phyloP scores from a whole-genome alignment of 2,329 filamentous ascomycete species.

The Cadophora malorum region DNA sequence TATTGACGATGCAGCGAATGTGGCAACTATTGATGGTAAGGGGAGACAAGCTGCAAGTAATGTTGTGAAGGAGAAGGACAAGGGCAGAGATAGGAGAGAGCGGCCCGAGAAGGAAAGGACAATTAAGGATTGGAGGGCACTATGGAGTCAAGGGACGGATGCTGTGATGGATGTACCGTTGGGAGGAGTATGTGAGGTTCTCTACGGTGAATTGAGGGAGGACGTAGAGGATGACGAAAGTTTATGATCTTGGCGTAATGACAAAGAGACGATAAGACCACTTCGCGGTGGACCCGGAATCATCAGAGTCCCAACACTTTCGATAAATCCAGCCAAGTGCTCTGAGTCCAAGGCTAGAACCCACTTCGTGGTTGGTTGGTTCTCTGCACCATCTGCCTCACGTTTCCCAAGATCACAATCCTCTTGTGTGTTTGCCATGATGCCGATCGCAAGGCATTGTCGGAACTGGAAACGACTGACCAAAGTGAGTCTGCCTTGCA shows the following conservation, averaged over 20 bases:
- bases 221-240: constrained; percentile 34
- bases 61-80: constrained; percentile 45
- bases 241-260: neutral
- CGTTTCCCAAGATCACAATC: neutral
- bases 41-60: constrained; percentile 55
- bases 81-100: constrained; percentile 48
- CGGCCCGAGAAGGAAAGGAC: constrained; percentile 22
- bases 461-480: too few species aligned
- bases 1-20: constrained; percentile 86
- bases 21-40: constrained; percentile 80
- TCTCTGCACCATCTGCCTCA: neutral
- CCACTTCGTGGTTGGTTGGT: neutral
- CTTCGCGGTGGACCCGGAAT: neutral
- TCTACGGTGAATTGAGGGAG: constrained; percentile 73
- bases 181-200: constrained; percentile 90
- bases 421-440: neutral
- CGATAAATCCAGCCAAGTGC: neutral
- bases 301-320: neutral
- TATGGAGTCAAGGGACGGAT: constrained; percentile 94
- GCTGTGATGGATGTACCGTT: constrained; percentile 97
- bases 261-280: neutral
- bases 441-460: too few species aligned
- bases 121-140: constrained; percentile 69
- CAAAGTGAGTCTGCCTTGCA: too few species aligned
- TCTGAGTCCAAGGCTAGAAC: neutral